These are phyloP conservation scores for Penicillium hordei DNA, from an alignment of 2,329 filamentous ascomycete species.

Conservation along the genomic window DNA sequence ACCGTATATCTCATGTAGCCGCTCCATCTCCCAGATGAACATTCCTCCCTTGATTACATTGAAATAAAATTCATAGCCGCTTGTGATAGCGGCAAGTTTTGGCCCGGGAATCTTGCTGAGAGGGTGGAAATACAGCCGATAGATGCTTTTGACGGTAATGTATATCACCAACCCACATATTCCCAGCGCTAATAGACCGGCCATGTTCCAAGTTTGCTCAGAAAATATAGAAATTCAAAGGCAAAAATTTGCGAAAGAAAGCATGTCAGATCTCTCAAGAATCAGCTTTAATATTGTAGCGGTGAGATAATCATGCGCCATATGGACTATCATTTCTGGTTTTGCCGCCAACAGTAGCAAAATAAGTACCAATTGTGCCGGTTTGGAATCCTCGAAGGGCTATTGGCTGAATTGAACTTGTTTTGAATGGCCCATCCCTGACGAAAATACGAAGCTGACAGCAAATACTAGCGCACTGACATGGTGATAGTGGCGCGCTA, in stretches of 20 bases:
- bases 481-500: background rate
- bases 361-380: background rate
- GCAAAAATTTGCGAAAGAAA: background rate
- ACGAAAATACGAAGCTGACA: background rate
- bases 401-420: background rate
- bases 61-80: constrained; percentile 39
- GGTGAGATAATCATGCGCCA: background rate
- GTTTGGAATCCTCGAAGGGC: background rate
- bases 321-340: background rate
- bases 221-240: background rate
- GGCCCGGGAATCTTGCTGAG: constrained; percentile 36
- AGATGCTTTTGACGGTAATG: constrained; percentile 11
- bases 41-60: constrained; percentile 35
- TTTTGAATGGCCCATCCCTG: background rate
- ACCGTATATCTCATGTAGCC: constrained; percentile 34
- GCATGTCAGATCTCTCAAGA: background rate
- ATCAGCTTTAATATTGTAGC: background rate
- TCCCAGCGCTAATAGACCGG: background rate
- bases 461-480: background rate
- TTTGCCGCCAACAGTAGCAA: background rate
- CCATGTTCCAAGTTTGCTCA: background rate
- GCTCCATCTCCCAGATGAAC: constrained; percentile 36
- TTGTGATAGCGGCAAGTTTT: constrained; percentile 34
- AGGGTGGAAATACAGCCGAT: constrained; percentile 38
- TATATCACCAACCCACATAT: background rate